Evolutionary conservation across 768 basidiomycete species (phyloP), one percentile per base, ranked within the genome.

Genomic region (Clavulina sp.): DNA sequence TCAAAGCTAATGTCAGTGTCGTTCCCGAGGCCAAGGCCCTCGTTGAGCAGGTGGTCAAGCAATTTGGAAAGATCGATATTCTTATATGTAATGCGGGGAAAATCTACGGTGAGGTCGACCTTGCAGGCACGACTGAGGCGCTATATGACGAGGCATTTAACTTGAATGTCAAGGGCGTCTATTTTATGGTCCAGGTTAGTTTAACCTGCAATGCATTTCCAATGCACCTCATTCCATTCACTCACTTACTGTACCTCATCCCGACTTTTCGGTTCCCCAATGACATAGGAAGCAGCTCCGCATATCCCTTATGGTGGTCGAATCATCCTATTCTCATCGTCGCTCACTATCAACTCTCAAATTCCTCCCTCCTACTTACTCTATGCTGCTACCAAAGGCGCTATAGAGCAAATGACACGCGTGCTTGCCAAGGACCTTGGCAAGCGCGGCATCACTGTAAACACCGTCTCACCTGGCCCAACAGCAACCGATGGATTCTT

Each of bases 371-470:
- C 71, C 52, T 67, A 68, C 18, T 66, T 78, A 26, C 63, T 71
- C 43, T 78, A 76, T 62, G 66, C 69, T 52, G 71, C 73, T 7
- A 43, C 56, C 33, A 56, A 56, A 32, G n/a, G 74, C 33, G 76
- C 77, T 1, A 66, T 78, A 50, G 76, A 78, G 59, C 77, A 79
- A 55, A 65, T 77, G 41, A 63, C 71, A 31, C 71, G 76, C 18
- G 70, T 75, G 23, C 69, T 79, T 13, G 71, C 76, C 3, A 76
- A 78, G 54, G 75, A 78, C 54, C 66, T 77, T n/a, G 76, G 73
- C 2, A 56, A 63, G 7, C 62, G 65, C 6, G 73, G 73, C 7
- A 69, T 78, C 56, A 77, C 74, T 0, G 75, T 77, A 33, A 78
- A 78, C 63, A 71, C 70, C 19, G 61, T 78, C 52, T 71, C 74